Evolutionary conservation across 2,329 filamentous ascomycete species (phyloP).

Genomic region (Cladophialophora exuberans): DNA sequence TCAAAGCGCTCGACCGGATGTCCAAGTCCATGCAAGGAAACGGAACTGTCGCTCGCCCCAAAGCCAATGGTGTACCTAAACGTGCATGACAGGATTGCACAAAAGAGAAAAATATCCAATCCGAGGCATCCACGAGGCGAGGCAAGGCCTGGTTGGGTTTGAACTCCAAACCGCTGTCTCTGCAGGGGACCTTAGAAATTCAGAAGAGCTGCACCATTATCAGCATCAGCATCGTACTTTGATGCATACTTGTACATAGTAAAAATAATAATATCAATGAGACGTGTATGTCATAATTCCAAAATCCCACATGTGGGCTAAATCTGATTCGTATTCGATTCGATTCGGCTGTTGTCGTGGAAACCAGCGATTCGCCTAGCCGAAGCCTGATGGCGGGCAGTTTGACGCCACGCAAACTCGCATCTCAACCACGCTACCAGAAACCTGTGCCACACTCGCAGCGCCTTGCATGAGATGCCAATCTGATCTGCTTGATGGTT

Average conservation of each 20-base stretch:
- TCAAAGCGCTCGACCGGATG: constrained; percentile 39
- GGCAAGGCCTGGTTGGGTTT: not conserved
- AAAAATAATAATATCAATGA: too few relatives aligned
- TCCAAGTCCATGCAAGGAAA: constrained; percentile 33
- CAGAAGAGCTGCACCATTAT: not conserved
- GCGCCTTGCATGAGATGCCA: constrained; percentile 17
- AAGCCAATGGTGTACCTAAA: constrained; percentile 25
- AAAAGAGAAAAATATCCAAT: constrained; percentile 1
- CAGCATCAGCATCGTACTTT: too few relatives aligned
- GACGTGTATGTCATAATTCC: too few relatives aligned
- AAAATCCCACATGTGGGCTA: too few relatives aligned
- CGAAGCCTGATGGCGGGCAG: not conserved
- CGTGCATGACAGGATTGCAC: constrained; percentile 14
- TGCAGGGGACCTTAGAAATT: not conserved
- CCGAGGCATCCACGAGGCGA: not conserved
- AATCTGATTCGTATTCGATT: not conserved
- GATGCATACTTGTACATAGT: too few relatives aligned
- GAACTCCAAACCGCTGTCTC: not conserved
- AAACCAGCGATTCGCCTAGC: not conserved
- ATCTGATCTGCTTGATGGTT: not conserved
- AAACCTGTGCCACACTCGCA: not conserved
- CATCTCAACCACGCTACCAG: constrained; percentile 4
- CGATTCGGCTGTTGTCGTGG: constrained; percentile 6
- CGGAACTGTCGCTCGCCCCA: constrained; percentile 32
- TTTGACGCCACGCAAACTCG: constrained; percentile 18